Conservation (phyloP, 805 yeast genomes). For the Pichia manshurica region DNA sequence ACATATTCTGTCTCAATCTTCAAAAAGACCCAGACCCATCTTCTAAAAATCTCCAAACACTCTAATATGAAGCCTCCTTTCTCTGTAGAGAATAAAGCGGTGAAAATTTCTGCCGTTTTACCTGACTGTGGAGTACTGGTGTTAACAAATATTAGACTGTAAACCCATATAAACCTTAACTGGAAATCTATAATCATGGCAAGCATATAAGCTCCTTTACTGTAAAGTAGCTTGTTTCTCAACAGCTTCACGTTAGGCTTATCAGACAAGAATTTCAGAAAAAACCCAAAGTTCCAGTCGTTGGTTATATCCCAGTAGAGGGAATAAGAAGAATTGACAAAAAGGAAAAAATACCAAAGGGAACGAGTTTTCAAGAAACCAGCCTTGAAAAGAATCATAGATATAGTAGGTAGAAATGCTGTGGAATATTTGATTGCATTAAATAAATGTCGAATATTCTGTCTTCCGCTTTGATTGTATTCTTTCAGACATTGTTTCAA, state of each 20-base stretch:
- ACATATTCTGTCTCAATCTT: conserved; percentile 74
- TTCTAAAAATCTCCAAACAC: conserved; percentile 66
- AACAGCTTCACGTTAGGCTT: conserved; percentile 19
- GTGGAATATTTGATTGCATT: conserved; percentile 74
- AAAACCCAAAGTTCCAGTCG: conserved; percentile 78
- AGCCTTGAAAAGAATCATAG: conserved; percentile 25
- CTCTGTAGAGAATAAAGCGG: conserved; percentile 37
- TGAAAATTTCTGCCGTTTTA: conserved; percentile 16
- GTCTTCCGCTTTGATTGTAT: conserved; percentile 40
- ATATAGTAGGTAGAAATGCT: conserved; percentile 49
- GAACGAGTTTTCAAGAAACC: conserved; percentile 26
- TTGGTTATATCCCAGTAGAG: conserved; percentile 83
- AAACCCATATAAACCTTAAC: conserved; percentile 73
- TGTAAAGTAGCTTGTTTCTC: conserved; percentile 30
- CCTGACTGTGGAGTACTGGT: conserved; percentile 1
- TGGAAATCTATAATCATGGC: conserved; percentile 58
- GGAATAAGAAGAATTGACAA: conserved; percentile 69
- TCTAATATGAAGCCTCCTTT: conserved; percentile 65
- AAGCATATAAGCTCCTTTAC: conserved; percentile 40
- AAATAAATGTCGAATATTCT: conserved; percentile 50
- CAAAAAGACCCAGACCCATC: conserved; percentile 87
- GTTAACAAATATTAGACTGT: conserved; percentile 33
- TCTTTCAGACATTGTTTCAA: conserved; percentile 79
- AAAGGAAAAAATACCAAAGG: conserved; percentile 40
- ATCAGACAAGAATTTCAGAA: conserved; percentile 31